phyloP scores from a whole-genome alignment of 139 green algal species.

The Nannochloris sp. region DNA sequence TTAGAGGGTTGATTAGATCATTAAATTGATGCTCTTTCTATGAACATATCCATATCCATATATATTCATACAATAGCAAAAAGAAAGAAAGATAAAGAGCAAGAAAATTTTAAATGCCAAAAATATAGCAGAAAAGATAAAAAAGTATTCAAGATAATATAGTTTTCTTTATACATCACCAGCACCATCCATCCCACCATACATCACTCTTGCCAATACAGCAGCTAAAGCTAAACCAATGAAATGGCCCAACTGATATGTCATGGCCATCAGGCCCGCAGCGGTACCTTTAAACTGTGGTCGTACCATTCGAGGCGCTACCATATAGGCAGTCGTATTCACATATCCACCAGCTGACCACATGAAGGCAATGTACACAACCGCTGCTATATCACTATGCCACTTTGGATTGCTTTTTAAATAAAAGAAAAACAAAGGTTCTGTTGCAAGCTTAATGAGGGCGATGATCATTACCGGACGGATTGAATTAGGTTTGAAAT shows the following conservation, averaged over 20 bases:
- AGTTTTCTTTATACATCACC: conserved; percentile 4
- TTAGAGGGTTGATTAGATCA: too few species aligned
- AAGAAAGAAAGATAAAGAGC: background rate
- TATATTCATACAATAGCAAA: background rate
- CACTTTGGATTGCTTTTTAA: conserved; percentile 33
- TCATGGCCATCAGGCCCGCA: conserved; percentile 55
- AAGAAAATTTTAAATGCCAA: background rate
- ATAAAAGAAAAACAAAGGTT: conserved; percentile 57
- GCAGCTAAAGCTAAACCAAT: conserved; percentile 40
- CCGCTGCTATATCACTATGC: conserved; percentile 41
- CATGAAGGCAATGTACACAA: conserved; percentile 28
- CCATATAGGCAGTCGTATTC: conserved; percentile 64
- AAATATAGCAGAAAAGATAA: background rate
- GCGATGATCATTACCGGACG: conserved; percentile 30
- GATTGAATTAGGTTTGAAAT: conserved; percentile 28
- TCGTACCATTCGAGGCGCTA: conserved; percentile 49
- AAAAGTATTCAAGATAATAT: background rate
- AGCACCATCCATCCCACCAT: conserved; percentile 31
- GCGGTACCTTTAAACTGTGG: conserved; percentile 41
- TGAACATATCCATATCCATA: too few species aligned
- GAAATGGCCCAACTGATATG: conserved; percentile 56
- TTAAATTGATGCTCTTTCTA: too few species aligned
- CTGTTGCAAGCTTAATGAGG: conserved; percentile 12
- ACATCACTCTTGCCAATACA: conserved; percentile 31
- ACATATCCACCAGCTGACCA: conserved; percentile 55